Percentiles rank a stretch among this genome's conserved stretches.
Conservation (phyloP, 2,329 filamentous ascomycete species). For the Botrytis porri region DNA sequence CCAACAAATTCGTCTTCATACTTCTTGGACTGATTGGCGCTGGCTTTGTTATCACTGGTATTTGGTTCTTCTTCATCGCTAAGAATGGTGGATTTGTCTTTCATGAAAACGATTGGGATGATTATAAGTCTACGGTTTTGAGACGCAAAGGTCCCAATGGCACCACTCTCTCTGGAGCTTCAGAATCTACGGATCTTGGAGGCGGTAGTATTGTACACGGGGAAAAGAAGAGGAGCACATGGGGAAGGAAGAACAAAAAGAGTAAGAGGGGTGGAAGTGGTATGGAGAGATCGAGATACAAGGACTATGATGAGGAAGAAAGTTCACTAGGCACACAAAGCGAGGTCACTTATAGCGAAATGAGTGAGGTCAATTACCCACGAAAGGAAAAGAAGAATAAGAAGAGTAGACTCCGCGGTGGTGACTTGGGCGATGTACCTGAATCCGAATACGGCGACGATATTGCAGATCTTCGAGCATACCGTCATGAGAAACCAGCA, state of each 20-base stretch:
- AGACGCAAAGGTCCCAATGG: slow-evolving; percentile 87
- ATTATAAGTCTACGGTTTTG: slow-evolving; percentile 94
- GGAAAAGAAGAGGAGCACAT: slow-evolving; percentile 49
- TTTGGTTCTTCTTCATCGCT: slow-evolving; percentile 99
- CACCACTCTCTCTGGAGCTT: slow-evolving; percentile 78
- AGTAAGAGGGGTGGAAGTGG: slow-evolving; percentile 29
- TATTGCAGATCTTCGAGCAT: slow-evolving; percentile 67
- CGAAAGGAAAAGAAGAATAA: slow-evolving; percentile 28
- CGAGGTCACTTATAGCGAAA: slow-evolving; percentile 28
- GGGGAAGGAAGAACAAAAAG: slow-evolving; percentile 42
- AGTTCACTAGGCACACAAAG: slow-evolving; percentile 26
- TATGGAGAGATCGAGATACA: slow-evolving; percentile 33
- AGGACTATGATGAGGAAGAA: slow-evolving; percentile 35
- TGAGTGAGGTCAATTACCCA: slow-evolving; percentile 33
- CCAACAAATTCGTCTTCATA: slow-evolving; percentile 71
- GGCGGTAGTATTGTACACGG: slow-evolving; percentile 80
- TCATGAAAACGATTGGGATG: slow-evolving; percentile 86
- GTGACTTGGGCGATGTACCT: slow-evolving; percentile 19
- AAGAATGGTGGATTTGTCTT: slow-evolving; percentile 94
- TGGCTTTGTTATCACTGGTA: slow-evolving; percentile 67
- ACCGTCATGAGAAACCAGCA: slow-evolving; percentile 82
- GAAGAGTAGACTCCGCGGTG: slow-evolving; percentile 40
- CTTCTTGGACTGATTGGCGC: slow-evolving; percentile 83
- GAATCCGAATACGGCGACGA: slow-evolving; percentile 50
- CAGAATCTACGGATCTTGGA: slow-evolving; percentile 78